These are phyloP conservation scores for Fusarium coffeatum DNA, from an alignment of 2,329 filamentous ascomycete genomes.

Conservation along the genomic window DNA sequence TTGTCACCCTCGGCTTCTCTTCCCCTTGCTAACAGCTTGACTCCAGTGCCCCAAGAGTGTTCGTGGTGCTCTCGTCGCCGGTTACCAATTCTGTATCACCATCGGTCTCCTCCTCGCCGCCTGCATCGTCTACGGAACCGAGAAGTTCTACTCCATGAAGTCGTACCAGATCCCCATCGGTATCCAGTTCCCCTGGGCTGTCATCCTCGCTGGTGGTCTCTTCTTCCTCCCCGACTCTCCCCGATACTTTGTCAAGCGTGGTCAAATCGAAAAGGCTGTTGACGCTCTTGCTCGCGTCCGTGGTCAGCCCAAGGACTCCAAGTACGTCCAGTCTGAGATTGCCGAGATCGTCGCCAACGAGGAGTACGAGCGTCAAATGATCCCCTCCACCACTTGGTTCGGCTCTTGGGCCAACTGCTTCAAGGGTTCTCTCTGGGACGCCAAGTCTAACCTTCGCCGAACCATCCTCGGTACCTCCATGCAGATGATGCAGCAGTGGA, in stretches of 20 bases:
- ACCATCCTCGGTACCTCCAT: conserved; percentile 75
- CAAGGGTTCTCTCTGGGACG: conserved; percentile 49
- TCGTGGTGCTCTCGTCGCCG: conserved; percentile 38
- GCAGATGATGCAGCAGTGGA: conserved; percentile 86
- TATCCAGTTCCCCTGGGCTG: conserved; percentile 39
- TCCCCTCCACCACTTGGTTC: conserved; percentile 24
- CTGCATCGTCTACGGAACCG: conserved; percentile 37
- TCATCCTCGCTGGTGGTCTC: conserved; percentile 36
- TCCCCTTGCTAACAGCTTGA: conserved; percentile 3
- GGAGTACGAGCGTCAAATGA: conserved; percentile 74
- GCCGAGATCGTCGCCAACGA: conserved; percentile 79
- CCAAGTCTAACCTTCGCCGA: conserved; percentile 54
- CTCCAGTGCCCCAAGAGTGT: conserved; percentile 37
- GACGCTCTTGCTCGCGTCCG: conserved; percentile 31
- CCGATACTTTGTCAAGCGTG: conserved; percentile 38
- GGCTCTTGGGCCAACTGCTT: conserved; percentile 41
- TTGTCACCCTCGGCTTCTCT: conserved; percentile 72
- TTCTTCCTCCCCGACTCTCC: conserved; percentile 41
- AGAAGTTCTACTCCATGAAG: conserved; percentile 18
- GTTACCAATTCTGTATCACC: conserved; percentile 42
- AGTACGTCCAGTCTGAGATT: conserved; percentile 38
- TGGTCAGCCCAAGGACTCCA: conserved; percentile 39
- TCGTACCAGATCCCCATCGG: conserved; percentile 39
- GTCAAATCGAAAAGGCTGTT: conserved; percentile 34
- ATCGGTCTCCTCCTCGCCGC: conserved; percentile 37